Evolutionary conservation across 352 stramenopile species (phyloP).

Genomic region (Phytopythium chamaehyphon): DNA sequence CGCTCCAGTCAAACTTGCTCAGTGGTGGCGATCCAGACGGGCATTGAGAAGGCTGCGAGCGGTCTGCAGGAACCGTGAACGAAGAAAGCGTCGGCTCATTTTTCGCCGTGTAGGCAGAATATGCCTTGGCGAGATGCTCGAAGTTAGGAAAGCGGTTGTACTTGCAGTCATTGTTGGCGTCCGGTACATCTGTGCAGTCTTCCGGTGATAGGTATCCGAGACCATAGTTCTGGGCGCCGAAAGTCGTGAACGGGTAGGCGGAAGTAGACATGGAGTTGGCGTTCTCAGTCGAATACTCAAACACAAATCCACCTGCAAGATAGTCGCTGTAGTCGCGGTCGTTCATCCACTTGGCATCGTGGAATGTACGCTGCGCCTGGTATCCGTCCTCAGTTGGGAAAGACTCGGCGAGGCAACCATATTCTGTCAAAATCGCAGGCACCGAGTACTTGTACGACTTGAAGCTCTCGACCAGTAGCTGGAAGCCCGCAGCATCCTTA

Average conservation of each 20-base stretch:
- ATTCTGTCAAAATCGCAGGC: slow-evolving; percentile 27
- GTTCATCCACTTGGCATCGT: slow-evolving; percentile 65
- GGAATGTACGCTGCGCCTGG: slow-evolving; percentile 71
- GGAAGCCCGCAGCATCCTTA: slow-evolving; percentile 46
- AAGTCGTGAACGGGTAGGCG: slow-evolving; percentile 62
- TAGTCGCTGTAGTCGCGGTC: slow-evolving; percentile 37
- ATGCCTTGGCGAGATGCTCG: slow-evolving; percentile 40
- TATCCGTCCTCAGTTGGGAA: slow-evolving; percentile 55
- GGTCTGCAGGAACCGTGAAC: slow-evolving; percentile 19
- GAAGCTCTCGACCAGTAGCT: slow-evolving; percentile 57
- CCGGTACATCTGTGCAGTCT: slow-evolving; percentile 43
- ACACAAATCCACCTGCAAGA: slow-evolving; percentile 64
- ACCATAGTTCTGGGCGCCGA: slow-evolving; percentile 69
- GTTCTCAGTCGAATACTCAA: slow-evolving; percentile 81
- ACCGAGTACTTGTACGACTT: slow-evolving; percentile 48
- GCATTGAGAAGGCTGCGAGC: slow-evolving; percentile 13
- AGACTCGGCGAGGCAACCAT: slow-evolving; percentile 17
- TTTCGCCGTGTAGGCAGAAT: slow-evolving; percentile 27
- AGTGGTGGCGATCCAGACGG: slow-evolving; percentile 13
- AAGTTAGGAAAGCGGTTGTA: slow-evolving; percentile 71
- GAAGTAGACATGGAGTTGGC: slow-evolving; percentile 55
- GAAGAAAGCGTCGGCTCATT: slow-evolving; percentile 24
- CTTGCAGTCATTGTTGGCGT: slow-evolving; percentile 34
- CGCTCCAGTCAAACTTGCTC: slow-evolving; percentile 14
- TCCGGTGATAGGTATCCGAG: slow-evolving; percentile 67